These are phyloP conservation scores for Globisporangium nunn DNA, from an alignment of 352 stramenopile species.

Conservation along the genomic window DNA sequence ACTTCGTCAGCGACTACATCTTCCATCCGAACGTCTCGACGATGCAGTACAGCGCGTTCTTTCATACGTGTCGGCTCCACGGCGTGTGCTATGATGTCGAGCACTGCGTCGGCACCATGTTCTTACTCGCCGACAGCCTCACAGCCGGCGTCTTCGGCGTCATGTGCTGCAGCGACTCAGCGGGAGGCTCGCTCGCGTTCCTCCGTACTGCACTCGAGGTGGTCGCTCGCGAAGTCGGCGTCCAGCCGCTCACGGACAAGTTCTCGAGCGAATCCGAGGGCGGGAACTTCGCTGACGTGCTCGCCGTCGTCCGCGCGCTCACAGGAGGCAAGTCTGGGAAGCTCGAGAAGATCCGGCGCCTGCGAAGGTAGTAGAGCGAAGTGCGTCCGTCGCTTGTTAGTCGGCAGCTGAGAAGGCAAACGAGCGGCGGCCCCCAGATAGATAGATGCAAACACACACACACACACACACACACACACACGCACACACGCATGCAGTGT, in stretches of 20 bases:
- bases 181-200: constrained; percentile 39
- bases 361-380: constrained; percentile 13
- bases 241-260: constrained; percentile 14
- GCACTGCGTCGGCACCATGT: constrained; percentile 53
- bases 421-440: too few species aligned
- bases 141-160: constrained; percentile 70
- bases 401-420: too few species aligned
- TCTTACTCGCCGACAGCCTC: constrained; percentile 74
- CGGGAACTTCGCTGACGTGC: constrained; percentile 59
- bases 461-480: too few species aligned
- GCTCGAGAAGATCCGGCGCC: constrained; percentile 31
- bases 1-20: constrained; percentile 68
- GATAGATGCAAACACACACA: too few species aligned
- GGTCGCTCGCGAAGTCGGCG: constrained; percentile 60
- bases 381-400: too few species aligned
- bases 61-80: constrained; percentile 82
- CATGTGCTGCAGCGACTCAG: constrained; percentile 53
- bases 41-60: constrained; percentile 77
- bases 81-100: constrained; percentile 86
- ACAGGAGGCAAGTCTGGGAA: constrained; percentile 31
- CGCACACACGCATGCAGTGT: neutral
- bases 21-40: constrained; percentile 75
- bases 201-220: constrained; percentile 69
- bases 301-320: constrained; percentile 39
- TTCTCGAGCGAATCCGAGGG: neutral